Evolutionary conservation across 2,329 filamentous ascomycete genomes (phyloP), one percentile per base, ranked within the genome.

Genomic region (Amphichorda felina): DNA sequence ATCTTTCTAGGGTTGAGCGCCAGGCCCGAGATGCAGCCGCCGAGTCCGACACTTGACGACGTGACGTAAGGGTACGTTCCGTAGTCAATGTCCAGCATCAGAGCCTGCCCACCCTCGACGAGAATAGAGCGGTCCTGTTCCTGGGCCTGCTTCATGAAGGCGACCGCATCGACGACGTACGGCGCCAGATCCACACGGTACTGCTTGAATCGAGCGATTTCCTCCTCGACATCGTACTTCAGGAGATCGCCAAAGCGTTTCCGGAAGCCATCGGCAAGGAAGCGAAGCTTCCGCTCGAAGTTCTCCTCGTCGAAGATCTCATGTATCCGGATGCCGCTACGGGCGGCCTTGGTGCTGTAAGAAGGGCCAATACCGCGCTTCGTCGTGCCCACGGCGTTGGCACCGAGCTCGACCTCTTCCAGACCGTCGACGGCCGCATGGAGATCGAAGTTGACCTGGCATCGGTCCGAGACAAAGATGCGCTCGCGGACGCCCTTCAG

Each of bases 371-470:
- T 39, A n/a, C 37, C 37, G 7, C 37, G 25, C 10, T 26, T 25
- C 11, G 37, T 39, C 5, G 37, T 36, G 14, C 37, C 37, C 11
- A 39, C 21, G 21, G 21, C 21, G 21, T 24, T 24, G 21, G 21
- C 42, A 42, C 66, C 63, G 19, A 72, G 55, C 46, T 70, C 65
- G 10, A 50, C 49, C 54, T 78, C 75, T 54, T 83, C 78, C 8
- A 84, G 64, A 4, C 80, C 79, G 46, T 85, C 82, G 11, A 82
- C 77, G 41, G 72, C 61, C 39, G 71, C 66, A 54, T 82, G 78
- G 25, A 83, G 57, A 48, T 79, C 71, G 40, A 82, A 68, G 49
- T 77, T 66, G 39, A 82, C 63, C 49, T 81, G 72, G 43, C n/a
- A 70, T 34, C 77, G 62, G 51, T 79, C 75, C 41, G 66, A 72